Evolutionary conservation across 2,329 filamentous ascomycete genomes (phyloP).

Genomic region (Arthrocladium fulminans): DNA sequence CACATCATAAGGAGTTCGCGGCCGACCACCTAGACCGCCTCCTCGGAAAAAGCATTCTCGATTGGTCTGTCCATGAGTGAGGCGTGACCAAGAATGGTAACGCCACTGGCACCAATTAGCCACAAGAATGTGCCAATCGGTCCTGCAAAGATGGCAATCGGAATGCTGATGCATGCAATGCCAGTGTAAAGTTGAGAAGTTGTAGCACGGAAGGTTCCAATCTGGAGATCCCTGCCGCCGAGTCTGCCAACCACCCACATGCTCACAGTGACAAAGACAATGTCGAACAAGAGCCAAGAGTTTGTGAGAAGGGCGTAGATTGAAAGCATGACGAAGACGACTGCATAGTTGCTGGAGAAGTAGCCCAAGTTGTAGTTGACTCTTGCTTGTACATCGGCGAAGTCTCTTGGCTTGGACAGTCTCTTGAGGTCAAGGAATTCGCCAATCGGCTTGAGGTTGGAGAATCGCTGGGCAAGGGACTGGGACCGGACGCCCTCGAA

Average conservation of each 20-base stretch:
- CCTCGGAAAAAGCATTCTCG: conserved; percentile 99
- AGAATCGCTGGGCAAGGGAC: conserved; percentile 71
- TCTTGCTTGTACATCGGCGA: conserved; percentile 77
- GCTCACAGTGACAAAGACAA: conserved; percentile 74
- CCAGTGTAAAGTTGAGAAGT: conserved; percentile 90
- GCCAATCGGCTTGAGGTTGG: conserved; percentile 80
- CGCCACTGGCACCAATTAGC: conserved; percentile 90
- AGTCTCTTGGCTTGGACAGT: conserved; percentile 86
- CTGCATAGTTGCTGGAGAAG: conserved; percentile 97
- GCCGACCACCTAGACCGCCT: conserved; percentile 99
- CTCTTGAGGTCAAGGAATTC: conserved; percentile 97
- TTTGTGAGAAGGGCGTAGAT: conserved; percentile 93
- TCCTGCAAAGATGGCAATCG: conserved; percentile 74
- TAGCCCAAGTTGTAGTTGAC: conserved; percentile 96
- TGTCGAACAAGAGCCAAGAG: conserved; percentile 77
- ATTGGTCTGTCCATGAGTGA: conserved; percentile 96
- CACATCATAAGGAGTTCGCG: conserved; percentile 89
- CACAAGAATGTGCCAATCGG: conserved; percentile 80
- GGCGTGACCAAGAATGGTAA: conserved; percentile 90
- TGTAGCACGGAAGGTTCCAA: conserved; percentile 73
- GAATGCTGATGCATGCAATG: conserved; percentile 72
- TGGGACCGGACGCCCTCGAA: conserved; percentile 76
- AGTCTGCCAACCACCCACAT: conserved; percentile 90
- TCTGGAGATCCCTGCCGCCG: conserved; percentile 74
- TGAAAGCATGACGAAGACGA: conserved; percentile 87